Evolutionary conservation across 305 asterid species (phyloP).

Genomic region (Petunia hybrid): DNA sequence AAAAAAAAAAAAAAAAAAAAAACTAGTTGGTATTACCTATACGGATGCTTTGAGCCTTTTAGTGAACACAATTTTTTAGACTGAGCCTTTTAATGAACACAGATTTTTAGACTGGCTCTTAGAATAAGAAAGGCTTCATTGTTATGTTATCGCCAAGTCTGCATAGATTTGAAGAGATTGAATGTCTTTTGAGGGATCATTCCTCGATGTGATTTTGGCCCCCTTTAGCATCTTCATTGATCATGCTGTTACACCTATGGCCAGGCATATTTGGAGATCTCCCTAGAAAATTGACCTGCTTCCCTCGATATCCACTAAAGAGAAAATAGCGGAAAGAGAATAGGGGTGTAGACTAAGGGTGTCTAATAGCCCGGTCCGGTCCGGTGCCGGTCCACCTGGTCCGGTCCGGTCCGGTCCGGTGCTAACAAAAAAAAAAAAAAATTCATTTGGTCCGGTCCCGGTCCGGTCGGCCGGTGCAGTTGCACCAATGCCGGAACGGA

Average conservation of each 20-base stretch:
- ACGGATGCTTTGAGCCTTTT: neutral
- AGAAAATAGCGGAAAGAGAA: neutral
- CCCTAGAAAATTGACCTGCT: neutral
- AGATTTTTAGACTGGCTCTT: too few species aligned
- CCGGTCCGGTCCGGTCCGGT: too few species aligned
- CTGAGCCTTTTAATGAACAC: too few species aligned
- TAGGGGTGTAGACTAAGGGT: too few species aligned
- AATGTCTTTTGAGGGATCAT: neutral
- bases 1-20: too few species aligned
- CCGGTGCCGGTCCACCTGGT: too few species aligned
- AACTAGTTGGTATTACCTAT: neutral
- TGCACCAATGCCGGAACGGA: too few species aligned
- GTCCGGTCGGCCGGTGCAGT: too few species aligned
- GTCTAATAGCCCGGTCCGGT: too few species aligned
- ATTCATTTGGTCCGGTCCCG: too few species aligned
- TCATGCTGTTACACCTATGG: neutral
- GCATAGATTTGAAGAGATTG: neutral
- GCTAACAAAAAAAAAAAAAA: too few species aligned
- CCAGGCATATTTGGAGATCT: neutral
- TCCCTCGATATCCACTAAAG: neutral
- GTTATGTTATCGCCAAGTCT: neutral
- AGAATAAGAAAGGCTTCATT: neutral
- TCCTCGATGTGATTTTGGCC: neutral
- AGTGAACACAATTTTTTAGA: neutral
- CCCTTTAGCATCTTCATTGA: neutral